These are phyloP conservation scores for Rhodomyrtus psidioides DNA, from an alignment of 441 rosid genomes.

Conservation along the genomic window DNA sequence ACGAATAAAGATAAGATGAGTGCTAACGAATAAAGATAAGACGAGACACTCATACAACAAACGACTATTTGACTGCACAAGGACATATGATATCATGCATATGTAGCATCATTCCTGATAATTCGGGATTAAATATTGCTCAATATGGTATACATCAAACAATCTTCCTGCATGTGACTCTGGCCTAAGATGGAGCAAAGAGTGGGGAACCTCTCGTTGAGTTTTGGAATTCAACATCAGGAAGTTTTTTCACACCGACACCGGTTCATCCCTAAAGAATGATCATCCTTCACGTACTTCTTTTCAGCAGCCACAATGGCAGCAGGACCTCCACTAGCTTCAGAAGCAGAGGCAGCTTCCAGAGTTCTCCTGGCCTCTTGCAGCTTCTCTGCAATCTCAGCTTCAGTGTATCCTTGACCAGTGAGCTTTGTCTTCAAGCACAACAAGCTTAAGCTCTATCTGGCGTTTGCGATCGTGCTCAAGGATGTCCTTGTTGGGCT, in stretches of 20 bases:
- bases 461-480: conserved; percentile 93
- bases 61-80: background rate
- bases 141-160: background rate
- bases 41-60: background rate
- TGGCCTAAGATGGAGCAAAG: background rate
- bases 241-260: background rate
- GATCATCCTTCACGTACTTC: conserved; percentile 16
- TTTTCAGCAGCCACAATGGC: conserved; percentile 12
- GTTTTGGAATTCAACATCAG: background rate
- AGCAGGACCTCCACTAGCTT: conserved; percentile 23
- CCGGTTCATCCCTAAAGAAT: background rate
- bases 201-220: background rate
- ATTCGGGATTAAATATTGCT: background rate
- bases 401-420: conserved; percentile 74
- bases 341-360: conserved; percentile 47
- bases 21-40: background rate
- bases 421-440: conserved; percentile 72
- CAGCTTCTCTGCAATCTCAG: conserved; percentile 73
- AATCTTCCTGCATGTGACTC: background rate
- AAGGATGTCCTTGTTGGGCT: conserved; percentile 73
- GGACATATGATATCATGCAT: background rate
- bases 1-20: too few species aligned
- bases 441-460: conserved; percentile 72
- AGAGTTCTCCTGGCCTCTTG: conserved; percentile 56
- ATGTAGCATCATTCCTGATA: background rate